Evolutionary conservation across 2,329 filamentous ascomycete species (phyloP).

Genomic region (Xylaria sp.): DNA sequence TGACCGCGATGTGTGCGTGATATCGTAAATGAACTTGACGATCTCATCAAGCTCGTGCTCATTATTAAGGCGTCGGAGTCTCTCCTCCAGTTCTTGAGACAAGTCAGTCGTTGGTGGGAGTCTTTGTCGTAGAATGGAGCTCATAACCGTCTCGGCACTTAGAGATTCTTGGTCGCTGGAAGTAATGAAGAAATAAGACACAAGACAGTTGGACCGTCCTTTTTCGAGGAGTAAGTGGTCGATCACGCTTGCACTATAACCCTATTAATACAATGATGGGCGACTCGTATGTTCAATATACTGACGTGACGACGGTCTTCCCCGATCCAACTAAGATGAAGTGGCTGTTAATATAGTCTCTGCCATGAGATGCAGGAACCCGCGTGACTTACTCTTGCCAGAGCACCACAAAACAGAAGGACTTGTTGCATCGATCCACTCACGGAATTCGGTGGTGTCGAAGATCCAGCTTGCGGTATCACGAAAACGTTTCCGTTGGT

Average conservation of each 20-base stretch:
- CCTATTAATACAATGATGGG: not conserved
- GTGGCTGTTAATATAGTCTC: no score
- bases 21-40: not conserved
- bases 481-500: conserved; percentile 25
- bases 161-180: conserved; percentile 22
- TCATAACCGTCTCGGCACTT: conserved; percentile 20
- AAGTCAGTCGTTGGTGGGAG: conserved; percentile 9
- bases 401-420: conserved; percentile 5
- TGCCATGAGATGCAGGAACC: no score
- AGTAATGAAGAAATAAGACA: conserved; percentile 28
- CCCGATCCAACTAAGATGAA: conserved; percentile 7
- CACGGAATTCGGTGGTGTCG: conserved; percentile 18
- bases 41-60: not conserved
- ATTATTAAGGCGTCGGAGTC: not conserved
- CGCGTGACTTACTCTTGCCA: conserved; percentile 7
- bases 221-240: conserved; percentile 17
- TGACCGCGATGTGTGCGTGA: not conserved
- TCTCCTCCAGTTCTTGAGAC: conserved; percentile 7
- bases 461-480: conserved; percentile 23
- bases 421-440: not conserved
- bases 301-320: conserved; percentile 9
- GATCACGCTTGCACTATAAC: conserved; percentile 20
- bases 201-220: conserved; percentile 1
- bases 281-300: not conserved
- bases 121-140: conserved; percentile 24